Base-by-base conservation (phyloP, 2,329 filamentous ascomycete genomes). In the Xylariaceae sp. region DNA sequence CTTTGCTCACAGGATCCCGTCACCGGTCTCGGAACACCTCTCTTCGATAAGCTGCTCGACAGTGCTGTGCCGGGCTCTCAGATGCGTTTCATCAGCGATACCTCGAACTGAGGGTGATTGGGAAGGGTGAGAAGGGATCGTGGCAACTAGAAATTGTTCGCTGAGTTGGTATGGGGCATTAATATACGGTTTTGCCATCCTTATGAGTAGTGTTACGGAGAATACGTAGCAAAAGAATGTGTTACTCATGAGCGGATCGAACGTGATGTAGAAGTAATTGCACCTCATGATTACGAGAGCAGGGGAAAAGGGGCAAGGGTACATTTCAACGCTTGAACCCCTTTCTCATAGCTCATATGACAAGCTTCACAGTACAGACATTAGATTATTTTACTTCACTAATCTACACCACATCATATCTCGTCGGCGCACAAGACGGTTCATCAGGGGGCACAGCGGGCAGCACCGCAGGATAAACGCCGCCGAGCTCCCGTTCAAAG, bases 21-120 rank as follows among this genome's bases (percentile, higher is more conserved):
- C 2, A 79, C 77, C 0, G 78, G 77, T 0, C 70, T 76, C 8
- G 78, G 78, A 6, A 78, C 76, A 7, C 78, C 77, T 2, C 63
- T 77, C 58, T 79, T 79, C 57, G 65, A 70, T 35, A 72, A 70
- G 61, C 47, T 77, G 62, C 62, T 70, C 13, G 60, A 57, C 39
- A 62, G 61, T 18, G 65, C 59, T 13, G 66, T 65, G 13, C 62
- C 65, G 7, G 49, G 45, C 10, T n/a, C 13, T 0, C 10, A 6
- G 42, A 45, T n/a, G 13, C 5, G 9, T 3, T 13, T 9, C 37
- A 42, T 42, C 3, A 42, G 37, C 3, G 37, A 42, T 42, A 4
- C 11, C 37, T 42, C 37, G 8, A 42, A 42, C 1, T 42, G 37
- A 42, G 9, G 6, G 6, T 13, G 6, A 0, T 42, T 4, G 37